phyloP scores from a whole-genome alignment of 2,329 filamentous ascomycete species.

The Arthrobotrys conoides region DNA sequence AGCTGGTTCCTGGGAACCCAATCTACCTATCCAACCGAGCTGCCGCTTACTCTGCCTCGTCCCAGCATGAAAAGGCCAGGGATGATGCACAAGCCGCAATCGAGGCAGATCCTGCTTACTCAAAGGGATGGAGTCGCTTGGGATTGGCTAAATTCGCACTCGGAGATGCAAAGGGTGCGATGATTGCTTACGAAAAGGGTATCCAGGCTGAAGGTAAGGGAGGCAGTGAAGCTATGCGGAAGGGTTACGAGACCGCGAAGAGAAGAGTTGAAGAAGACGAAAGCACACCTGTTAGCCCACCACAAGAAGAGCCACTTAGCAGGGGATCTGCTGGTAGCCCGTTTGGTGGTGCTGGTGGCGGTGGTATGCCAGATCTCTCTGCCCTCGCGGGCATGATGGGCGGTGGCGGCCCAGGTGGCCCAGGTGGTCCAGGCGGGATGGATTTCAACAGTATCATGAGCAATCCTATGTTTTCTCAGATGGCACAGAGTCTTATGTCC shows the following conservation, averaged over 20 bases:
- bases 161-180: conserved; percentile 88
- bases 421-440: conserved; percentile 79
- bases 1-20: conserved; percentile 84
- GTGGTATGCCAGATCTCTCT: conserved; percentile 78
- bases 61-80: conserved; percentile 85
- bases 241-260: conserved; percentile 94
- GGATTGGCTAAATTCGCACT: conserved; percentile 92
- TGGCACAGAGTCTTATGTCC: conserved; percentile 97
- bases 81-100: conserved; percentile 93
- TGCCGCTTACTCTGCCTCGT: conserved; percentile 87
- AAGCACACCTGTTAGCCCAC: conserved; percentile 70
- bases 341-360: conserved; percentile 69
- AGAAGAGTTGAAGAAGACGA: conserved; percentile 85
- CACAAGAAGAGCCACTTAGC: conserved; percentile 71
- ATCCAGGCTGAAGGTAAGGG: conserved; percentile 95
- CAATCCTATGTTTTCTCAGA: conserved; percentile 98
- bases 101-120: conserved; percentile 89
- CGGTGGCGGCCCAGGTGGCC: conserved; percentile 72
- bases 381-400: conserved; percentile 81
- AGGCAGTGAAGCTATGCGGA: conserved; percentile 96
- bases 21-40: conserved; percentile 99
- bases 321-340: conserved; percentile 66
- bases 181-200: conserved; percentile 93
- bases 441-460: conserved; percentile 90
- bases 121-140: conserved; percentile 95